A percentile compares a stretch with the other conserved stretches of the same genome.
phyloP scores from a whole-genome alignment of 2,329 filamentous ascomycete genomes.

The Phoma sp. region DNA sequence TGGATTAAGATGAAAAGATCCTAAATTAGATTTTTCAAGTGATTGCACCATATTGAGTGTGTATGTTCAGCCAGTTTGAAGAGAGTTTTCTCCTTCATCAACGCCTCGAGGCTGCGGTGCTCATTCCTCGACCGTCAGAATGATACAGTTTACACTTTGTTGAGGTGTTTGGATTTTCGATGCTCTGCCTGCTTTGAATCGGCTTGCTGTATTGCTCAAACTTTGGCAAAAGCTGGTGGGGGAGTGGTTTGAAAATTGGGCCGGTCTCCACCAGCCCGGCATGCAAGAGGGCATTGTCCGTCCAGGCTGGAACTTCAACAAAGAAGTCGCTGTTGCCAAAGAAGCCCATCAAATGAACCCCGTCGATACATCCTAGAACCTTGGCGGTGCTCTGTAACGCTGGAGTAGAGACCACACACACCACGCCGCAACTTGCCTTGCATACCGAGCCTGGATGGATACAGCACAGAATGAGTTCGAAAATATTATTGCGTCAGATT shows the following conservation, averaged over 20 bases:
- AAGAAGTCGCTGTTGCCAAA: conserved; percentile 21
- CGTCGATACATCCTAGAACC: conserved; percentile 23
- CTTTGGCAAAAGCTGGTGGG: conserved; percentile 36
- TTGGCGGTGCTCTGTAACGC: conserved; percentile 30
- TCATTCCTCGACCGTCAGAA: background rate
- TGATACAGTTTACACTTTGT: background rate
- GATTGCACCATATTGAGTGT: too few relatives aligned
- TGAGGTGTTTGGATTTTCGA: conserved; percentile 52
- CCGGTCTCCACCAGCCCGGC: conserved; percentile 24
- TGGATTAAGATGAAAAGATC: background rate
- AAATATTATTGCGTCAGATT: conserved; percentile 18
- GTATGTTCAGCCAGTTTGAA: background rate
- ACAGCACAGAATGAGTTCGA: conserved; percentile 29
- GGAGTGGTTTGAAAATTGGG: conserved; percentile 15
- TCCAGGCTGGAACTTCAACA: conserved; percentile 31
- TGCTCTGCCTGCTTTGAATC: conserved; percentile 52
- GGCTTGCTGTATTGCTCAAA: conserved; percentile 47
- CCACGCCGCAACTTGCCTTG: conserved; percentile 20
- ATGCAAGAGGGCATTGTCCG: conserved; percentile 16
- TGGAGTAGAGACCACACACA: conserved; percentile 29
- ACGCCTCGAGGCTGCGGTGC: background rate
- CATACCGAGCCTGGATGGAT: conserved; percentile 13
- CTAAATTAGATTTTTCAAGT: background rate
- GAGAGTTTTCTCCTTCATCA: background rate
- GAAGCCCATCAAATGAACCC: conserved; percentile 17